Evolutionary conservation across 768 basidiomycete species (phyloP), one percentile per base, ranked within the genome.

Genomic region (Gymnopilus dilepis): DNA sequence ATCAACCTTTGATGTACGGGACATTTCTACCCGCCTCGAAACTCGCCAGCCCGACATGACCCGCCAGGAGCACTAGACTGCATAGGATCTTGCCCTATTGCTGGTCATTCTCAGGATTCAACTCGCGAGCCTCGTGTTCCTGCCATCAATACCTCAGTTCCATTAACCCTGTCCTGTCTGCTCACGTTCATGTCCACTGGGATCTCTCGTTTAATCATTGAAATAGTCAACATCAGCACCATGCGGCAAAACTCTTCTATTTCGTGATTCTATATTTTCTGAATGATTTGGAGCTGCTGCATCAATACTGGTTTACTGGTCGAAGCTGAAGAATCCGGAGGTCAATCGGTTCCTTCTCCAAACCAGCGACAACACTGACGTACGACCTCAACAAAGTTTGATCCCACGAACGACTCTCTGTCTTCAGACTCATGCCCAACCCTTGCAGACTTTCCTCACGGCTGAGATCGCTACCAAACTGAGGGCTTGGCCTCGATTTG

Each of bases 101-200:
- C 7, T 7, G 6, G 1, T 3, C 12, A 28, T 31, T 50, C 47
- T 50, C 30, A 50, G 28, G 15, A 13, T n/a, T n/a, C n/a, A n/a
- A n/a, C 47, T 50, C 28, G 15, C 47, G 47, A 50, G 47, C 47
- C 47, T 50, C 47, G 21, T 54, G 19, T 38, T 54, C 52, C 24
- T 53, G 33, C 13, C 33, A 24, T 34, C 52, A 53, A 24, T 34
- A 21, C 24, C 33, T 54, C 30, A 34, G 15, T 37, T 37, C 34
- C 34, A 54, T 54, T 22, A 21, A 38, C 24, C 52, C 52, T 54
- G 52, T 54, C 52, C 40, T 37, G 52, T 54, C 51, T 12, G 17
- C 15, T 37, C 51, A 52, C 33, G 30, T 52, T 52, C 52, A 38
- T 54, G 52, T 13, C 34, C 51, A 52, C 51, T 15, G 11, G 31